phyloP scores from a whole-genome alignment of 306 rosid genomes.

The Pyrus pyrifolia region DNA sequence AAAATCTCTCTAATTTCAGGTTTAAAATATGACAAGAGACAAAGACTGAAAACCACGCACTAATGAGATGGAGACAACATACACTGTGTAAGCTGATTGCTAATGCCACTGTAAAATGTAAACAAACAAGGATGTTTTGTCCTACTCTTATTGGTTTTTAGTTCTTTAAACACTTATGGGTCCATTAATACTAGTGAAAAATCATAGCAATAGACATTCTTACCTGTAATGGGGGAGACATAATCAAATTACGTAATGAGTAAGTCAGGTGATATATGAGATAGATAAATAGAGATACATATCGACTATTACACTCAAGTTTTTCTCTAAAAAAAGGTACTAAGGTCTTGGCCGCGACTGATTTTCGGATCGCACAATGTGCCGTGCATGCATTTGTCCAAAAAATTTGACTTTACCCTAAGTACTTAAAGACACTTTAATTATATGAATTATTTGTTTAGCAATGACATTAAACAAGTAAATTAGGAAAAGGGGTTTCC shows the following conservation, averaged over 20 bases:
- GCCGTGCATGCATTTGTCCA: not conserved
- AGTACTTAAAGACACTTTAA: slow-evolving; percentile 34
- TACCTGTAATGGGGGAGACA: too few species aligned
- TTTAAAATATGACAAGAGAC: not conserved
- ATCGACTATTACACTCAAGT: not conserved
- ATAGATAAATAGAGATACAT: not conserved
- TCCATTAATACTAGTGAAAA: not conserved
- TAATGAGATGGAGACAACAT: slow-evolving; percentile 22
- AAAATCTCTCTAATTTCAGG: slow-evolving; percentile 6
- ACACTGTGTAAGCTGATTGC: not conserved
- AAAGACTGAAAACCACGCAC: slow-evolving; percentile 35
- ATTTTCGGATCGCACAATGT: slow-evolving; percentile 5
- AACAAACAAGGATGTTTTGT: slow-evolving; percentile 35
- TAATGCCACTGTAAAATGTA: not conserved
- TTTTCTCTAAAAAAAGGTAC: not conserved
- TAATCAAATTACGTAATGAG: too few species aligned
- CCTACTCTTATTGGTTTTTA: slow-evolving; percentile 13
- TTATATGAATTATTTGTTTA: slow-evolving; percentile 15
- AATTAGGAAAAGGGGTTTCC: not conserved
- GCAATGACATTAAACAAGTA: slow-evolving; percentile 17
- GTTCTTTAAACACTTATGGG: slow-evolving; percentile 4
- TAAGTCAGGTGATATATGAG: not conserved
- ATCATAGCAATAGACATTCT: not conserved
- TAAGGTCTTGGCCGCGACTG: too few species aligned
- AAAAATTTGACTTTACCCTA: slow-evolving; percentile 8